phyloP scores from a whole-genome alignment of 2,329 filamentous ascomycete species.

The Didymella segeticola region DNA sequence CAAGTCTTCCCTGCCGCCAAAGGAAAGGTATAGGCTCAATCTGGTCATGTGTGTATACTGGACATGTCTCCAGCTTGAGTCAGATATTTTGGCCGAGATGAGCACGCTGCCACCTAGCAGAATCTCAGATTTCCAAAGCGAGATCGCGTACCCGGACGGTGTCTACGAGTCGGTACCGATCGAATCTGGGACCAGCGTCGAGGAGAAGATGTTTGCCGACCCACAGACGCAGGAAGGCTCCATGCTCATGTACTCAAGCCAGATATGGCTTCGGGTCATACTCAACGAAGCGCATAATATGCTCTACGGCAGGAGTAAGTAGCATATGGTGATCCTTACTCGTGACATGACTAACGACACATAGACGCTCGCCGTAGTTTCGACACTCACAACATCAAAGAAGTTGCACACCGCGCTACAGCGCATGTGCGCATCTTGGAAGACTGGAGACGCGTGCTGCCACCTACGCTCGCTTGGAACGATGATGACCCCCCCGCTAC shows the following conservation, averaged over 20 bases:
- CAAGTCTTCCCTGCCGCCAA: conserved; percentile 21
- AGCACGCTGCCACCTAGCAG: conserved; percentile 65
- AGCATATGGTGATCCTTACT: not conserved
- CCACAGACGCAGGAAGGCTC: conserved; percentile 36
- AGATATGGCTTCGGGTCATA: conserved; percentile 65
- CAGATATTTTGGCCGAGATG: conserved; percentile 90
- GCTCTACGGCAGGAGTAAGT: conserved; percentile 56
- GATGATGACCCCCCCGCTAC: conserved; percentile 73
- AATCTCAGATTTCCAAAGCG: conserved; percentile 63
- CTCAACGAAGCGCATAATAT: conserved; percentile 63
- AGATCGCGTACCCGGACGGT: conserved; percentile 71
- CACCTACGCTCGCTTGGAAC: conserved; percentile 63
- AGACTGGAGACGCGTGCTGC: conserved; percentile 61
- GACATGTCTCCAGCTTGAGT: conserved; percentile 93
- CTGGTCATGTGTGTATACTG: conserved; percentile 75
- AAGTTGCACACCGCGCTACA: conserved; percentile 36
- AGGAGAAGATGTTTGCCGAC: conserved; percentile 17
- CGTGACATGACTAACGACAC: conserved; percentile 35
- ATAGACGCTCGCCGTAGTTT: conserved; percentile 44
- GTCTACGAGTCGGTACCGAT: conserved; percentile 53
- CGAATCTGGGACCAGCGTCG: conserved; percentile 15
- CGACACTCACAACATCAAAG: conserved; percentile 38
- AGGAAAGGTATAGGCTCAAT: conserved; percentile 46
- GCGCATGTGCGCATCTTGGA: conserved; percentile 55
- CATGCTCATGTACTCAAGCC: conserved; percentile 66